Base-by-base conservation (phyloP, 306 rosid species). In the Quercus gilva region DNA sequence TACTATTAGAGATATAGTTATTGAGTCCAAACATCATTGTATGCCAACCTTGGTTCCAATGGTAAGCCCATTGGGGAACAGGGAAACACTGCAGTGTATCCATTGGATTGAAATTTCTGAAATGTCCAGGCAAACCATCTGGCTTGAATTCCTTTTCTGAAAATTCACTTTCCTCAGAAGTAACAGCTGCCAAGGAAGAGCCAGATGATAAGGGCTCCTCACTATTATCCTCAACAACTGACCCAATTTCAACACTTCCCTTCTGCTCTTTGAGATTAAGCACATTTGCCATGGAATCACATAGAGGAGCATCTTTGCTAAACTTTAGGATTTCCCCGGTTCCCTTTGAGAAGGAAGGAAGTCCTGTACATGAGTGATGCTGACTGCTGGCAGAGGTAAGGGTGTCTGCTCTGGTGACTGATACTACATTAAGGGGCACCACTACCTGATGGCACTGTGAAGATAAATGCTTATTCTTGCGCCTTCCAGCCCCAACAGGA, bases 401-500 rank as follows among this genome's bases (percentile, higher is more conserved):
- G 71, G 78, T 63, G 75, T 80, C 90, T 49, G 53, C 61, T 29
- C 75, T 80, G 59, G 76, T 37, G 26, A 58, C 70, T 41, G 86
- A 69, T 70, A 18, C 78, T n/a, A 78, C 78, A 75, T 80, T 78
- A 31, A 71, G 41, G 37, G 71, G 55, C 41, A 56, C 80, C n/a
- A 77, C 78, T 31, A n/a, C 74, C 37, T 82, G 80, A 70, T 31
- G 83, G 31, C 5, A 41, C 71, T 79, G 80, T 52, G 73, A 55
- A 65, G 79, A 37, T 8, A 76, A 71, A 23, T 72, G 88, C 80
- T 90, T 90, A 57, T 85, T 88, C 79, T 80, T 86, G 53, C 90
- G 92, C 85, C 86, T 89, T 73, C 90, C 90, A 6, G 94, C 89
- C 26, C 94, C 92, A 4, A 90, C 83, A 31, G 92, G 94, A 77